Evolutionary conservation across 225 moss, liverwort and hornwort genomes (phyloP), one percentile per base, ranked within the genome.

Genomic region (Lunularia cruciata): DNA sequence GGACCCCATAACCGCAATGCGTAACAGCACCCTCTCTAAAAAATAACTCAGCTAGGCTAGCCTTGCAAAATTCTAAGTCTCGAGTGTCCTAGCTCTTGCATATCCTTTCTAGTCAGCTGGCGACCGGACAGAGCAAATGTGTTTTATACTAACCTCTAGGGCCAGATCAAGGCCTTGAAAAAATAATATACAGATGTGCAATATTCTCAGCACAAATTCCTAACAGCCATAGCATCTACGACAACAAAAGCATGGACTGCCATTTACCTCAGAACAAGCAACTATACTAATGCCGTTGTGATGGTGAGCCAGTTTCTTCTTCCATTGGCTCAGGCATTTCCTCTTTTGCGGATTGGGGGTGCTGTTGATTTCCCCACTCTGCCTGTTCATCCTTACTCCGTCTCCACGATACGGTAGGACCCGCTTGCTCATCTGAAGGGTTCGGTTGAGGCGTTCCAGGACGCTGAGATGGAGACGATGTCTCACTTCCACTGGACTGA

Each of bases 291-390:
- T 72, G 76, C 47, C 58, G 51, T 59, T 69, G 72, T 13, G 69
- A 49, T 14, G 63, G 80, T 37, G 72, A 65, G 28, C 47, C 72
- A 34, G 22, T 45, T n/a, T 42, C 65, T 60, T 71, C 71, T 33
- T 71, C 69, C 55, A 65, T 62, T 30, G 59, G 42, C 69, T 70
- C 70, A 4, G 42, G 57, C 56, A 56, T 71, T 60, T 68, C 69
- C 32, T 81, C 81, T 55, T 78, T 65, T 18, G 49, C 58, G 16
- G 66, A 25, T 15, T 52, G 67, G 5, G 70, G 38, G 3, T 34
- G 68, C 65, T 76, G 80, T 69, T 71, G 70, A 51, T 27, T 68
- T 61, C 68, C 71, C 77, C 82, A 65, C 34, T 73, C 82, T 53
- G 37, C 27, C 6, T 47, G 63, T 43, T 68, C 68, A 33, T 75